Conservation (phyloP, 495 filamentous ascomycete species). For the Chaetomium cochliodes region DNA sequence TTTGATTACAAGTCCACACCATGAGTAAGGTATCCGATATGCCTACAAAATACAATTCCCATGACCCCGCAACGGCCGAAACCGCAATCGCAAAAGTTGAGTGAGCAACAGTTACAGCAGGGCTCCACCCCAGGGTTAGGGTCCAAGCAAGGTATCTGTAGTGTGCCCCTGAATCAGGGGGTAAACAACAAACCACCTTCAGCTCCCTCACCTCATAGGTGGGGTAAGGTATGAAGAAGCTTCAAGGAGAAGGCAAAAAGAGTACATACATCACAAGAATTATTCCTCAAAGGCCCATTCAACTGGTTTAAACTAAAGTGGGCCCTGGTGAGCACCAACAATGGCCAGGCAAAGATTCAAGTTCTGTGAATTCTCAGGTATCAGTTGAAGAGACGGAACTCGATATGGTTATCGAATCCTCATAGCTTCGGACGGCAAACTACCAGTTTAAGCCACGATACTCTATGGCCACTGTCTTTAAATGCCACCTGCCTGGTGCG, state of each 20-base stretch:
- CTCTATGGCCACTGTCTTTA: no score
- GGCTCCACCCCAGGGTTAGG: constrained; percentile 15
- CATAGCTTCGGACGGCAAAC: background rate
- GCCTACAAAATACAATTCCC: background rate
- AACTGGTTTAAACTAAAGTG: background rate
- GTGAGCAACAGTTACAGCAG: background rate
- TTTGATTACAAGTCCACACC: background rate
- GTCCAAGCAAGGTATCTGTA: background rate
- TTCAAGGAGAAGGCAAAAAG: background rate
- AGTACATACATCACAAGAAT: background rate
- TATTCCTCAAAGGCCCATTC: background rate
- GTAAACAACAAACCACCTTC: background rate
- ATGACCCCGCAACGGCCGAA: constrained; percentile 10
- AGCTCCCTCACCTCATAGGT: background rate
- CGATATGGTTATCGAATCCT: background rate
- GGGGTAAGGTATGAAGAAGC: no score
- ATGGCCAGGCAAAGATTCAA: background rate
- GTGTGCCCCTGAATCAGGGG: constrained; percentile 7
- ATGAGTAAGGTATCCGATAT: background rate
- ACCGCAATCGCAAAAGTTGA: constrained; percentile 2
- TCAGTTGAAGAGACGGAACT: background rate
- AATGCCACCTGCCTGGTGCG: background rate
- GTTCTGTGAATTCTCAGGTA: background rate
- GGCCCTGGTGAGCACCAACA: background rate
- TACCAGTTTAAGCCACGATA: background rate